Evolutionary conservation across 2,329 filamentous ascomycete species (phyloP), one percentile per base, ranked within the genome.

Genomic region (Claviceps monticola): DNA sequence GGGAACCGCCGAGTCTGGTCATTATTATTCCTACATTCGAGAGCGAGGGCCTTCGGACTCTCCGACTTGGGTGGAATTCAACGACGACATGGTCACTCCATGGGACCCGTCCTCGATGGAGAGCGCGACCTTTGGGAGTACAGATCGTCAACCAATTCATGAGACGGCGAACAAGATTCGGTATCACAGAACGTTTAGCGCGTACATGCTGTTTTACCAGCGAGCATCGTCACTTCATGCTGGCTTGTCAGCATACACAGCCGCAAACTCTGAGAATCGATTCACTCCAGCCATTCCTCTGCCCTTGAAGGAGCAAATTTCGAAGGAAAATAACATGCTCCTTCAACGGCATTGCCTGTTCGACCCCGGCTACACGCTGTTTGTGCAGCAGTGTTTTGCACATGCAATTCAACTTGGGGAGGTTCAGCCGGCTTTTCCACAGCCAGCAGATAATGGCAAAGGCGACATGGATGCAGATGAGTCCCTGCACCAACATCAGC

Each of bases 201-300:
- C 91, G 13, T 98, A 98, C 66, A 97, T 98, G 87, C 76, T 98
- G 8, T 97, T 98, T 66, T 98, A 98, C 65, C 86, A 96, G 65
- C 82, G 93, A 48, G 79, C 82, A 3, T 83, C 83, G 0, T 79
- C 80, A 4, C 73, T 90, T 52, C 71, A 73, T 17, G 65, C 67
- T 16, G 51, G 19, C 16, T 37, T 45, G 17, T 16, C 48, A 43
- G 21, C 29, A 51, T 39, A 38, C 16, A 29, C 19, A 17, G 48
- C 13, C 37, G 37, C 36, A 13, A 39, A 26, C 44, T 8, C 36
- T 9, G 21, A 36, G 13, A 7, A 34, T 21, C 7, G 17, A 39
- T 5, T 58, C 76, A n/a, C 71, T 70, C 68, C 76, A 16, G 57
- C 66, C 2, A 61, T 82, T 11, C 68, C 74, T 0, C 58, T 59